A percentile compares a stretch with the other conserved stretches of the same genome.
phyloP scores from a whole-genome alignment of 208 protist genomes.

The Trichomonas tenax region DNA sequence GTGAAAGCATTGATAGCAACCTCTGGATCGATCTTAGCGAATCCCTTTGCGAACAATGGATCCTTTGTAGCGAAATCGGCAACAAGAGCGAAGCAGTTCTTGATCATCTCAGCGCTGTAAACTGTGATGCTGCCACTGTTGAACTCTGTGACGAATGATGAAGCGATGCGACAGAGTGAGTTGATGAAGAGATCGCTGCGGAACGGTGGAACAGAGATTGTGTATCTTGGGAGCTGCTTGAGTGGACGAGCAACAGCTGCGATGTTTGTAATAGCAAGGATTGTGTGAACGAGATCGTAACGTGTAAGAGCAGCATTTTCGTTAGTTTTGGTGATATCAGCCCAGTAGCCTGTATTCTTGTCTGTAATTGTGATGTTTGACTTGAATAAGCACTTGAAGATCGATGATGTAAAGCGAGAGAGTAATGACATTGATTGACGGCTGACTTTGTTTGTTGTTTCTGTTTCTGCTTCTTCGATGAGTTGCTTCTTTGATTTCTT shows the following conservation, averaged over 20 bases:
- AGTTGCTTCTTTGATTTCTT: background rate
- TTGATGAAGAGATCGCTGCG: background rate
- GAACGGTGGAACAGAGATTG: background rate
- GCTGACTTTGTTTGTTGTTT: background rate
- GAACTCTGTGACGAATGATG: background rate
- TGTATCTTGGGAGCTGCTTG: background rate
- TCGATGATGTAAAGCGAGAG: background rate
- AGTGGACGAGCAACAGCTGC: background rate
- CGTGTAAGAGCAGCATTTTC: background rate
- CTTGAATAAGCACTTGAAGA: background rate
- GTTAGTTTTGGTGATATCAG: background rate
- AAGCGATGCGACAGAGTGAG: background rate
- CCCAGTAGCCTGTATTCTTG: background rate
- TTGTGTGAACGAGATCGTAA: background rate
- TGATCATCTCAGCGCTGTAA: background rate
- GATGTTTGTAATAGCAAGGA: background rate
- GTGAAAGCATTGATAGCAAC: background rate
- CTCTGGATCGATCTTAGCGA: background rate
- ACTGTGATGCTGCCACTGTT: background rate
- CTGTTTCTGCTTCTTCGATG: background rate
- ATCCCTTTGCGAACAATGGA: background rate
- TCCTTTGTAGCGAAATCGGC: background rate
- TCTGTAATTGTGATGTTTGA: background rate
- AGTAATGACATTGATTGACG: background rate
- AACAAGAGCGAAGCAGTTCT: background rate